Evolutionary conservation across 352 stramenopile genomes (phyloP).

Genomic region (Globisporangium viniferum): DNA sequence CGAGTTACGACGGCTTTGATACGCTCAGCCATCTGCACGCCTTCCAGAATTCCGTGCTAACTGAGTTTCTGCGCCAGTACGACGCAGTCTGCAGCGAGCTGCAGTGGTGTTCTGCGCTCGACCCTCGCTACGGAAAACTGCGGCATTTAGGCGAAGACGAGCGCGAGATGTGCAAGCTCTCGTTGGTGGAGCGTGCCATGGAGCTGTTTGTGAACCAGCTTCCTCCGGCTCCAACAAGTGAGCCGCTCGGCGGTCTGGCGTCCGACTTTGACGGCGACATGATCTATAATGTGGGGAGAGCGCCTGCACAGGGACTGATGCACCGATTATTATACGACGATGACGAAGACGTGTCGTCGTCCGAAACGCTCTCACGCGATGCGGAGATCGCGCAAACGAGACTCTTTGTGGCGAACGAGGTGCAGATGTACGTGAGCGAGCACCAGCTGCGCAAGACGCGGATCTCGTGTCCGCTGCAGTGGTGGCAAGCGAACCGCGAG

Average conservation of each 20-base stretch:
- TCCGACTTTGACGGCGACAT: conserved; percentile 33
- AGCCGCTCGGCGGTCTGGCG: conserved; percentile 18
- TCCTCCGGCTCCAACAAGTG: conserved; percentile 11
- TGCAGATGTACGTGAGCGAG: conserved; percentile 36
- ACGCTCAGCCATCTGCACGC: conserved; percentile 11
- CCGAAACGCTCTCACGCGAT: conserved; percentile 31
- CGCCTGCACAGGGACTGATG: conserved; percentile 34
- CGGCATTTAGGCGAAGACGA: conserved; percentile 39
- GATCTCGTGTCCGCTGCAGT: conserved; percentile 40
- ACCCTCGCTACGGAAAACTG: conserved; percentile 44
- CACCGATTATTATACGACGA: conserved; percentile 51
- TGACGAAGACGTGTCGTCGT: conserved; percentile 33
- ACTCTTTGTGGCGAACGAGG: conserved; percentile 34
- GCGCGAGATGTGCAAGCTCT: conserved; percentile 23
- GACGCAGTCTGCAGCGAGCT: conserved; percentile 20
- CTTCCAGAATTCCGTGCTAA: conserved; percentile 16
- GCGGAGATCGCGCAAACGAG: conserved; percentile 36
- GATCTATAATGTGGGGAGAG: conserved; percentile 24
- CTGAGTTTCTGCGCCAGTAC: conserved; percentile 13
- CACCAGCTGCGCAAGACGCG: conserved; percentile 42
- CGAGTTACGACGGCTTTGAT: neutral
- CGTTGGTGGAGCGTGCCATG: conserved; percentile 16
- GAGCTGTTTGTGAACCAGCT: conserved; percentile 30
- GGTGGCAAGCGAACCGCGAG: conserved; percentile 40
- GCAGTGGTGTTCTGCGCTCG: conserved; percentile 39